Base-by-base conservation (phyloP, 805 yeast genomes). In the Cyberlindnera japonica region DNA sequence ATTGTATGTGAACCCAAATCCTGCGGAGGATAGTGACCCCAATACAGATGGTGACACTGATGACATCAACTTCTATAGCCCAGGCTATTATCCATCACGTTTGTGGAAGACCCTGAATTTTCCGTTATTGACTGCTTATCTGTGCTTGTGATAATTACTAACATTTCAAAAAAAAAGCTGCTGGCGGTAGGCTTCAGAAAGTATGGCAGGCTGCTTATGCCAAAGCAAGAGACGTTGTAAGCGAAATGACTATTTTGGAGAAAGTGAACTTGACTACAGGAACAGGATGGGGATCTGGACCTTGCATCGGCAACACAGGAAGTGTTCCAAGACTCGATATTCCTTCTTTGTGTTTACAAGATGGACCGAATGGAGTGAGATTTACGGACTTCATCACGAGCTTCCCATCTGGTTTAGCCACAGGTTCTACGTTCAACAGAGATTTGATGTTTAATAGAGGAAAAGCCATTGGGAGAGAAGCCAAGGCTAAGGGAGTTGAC, bases 191-290 rank as follows among this genome's bases (percentile, higher is more conserved):
- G 41, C 48, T 74, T 16, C 73, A 68, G 31, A 64, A 64, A 33
- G 69, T 69, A 14, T 79, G 85, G 86, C 72, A 67, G 44, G 67
- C 64, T 13, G 83, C 84, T 2, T 77, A 69, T 53, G 71, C 67
- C 14, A 72, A 72, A 39, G 84, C 83, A 3, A 62, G 75, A 44
- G 71, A 67, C 40, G 54, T 78, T 22, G 82, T 78, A 14, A 71
- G 72, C 40, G 72, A 71, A 45, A 72, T 79, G 76, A 66, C 81
- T 4, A 68, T 73, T 27, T 60, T 69, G 14, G 85, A 79, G 53
- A 79, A 77, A 49, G 81, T 76, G 20, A 79, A 79, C 53, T 58
- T 79, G 36, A 79, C 83, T 6, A 74, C 82, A 4, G 84, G 83
- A 14, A 75, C 77, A 12, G 81, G 81, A 15, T 77, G 80, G 76